Conservation (phyloP, 176 grass and related monocot species). For the Triticum turgidum region DNA sequence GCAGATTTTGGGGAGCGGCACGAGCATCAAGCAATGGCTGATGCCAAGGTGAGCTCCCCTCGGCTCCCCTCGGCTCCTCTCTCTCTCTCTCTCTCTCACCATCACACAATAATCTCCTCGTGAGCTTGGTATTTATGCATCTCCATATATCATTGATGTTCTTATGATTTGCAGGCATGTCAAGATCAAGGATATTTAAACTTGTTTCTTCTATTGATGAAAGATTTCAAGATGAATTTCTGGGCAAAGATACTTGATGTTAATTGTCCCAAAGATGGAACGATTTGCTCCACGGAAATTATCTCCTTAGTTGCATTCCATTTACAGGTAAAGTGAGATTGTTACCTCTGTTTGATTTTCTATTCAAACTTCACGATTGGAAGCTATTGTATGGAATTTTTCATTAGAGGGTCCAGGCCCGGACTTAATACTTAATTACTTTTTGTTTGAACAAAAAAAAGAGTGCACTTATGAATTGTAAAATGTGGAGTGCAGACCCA, state of each 20-base stretch:
- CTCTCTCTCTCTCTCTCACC: too few species aligned
- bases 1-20: too few species aligned
- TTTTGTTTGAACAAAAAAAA: slow-evolving; percentile 10
- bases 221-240: slow-evolving; percentile 89
- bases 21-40: too few species aligned
- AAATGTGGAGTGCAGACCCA: slow-evolving; percentile 64
- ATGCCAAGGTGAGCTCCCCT: too few species aligned
- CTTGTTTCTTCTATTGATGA: slow-evolving; percentile 52
- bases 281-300: slow-evolving; percentile 91
- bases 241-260: slow-evolving; percentile 34
- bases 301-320: slow-evolving; percentile 97
- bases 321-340: slow-evolving; percentile 62
- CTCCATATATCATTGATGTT: too few species aligned
- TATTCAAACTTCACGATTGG: too few species aligned
- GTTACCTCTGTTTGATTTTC: too few species aligned
- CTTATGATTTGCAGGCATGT: slow-evolving; percentile 41
- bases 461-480: slow-evolving; percentile 15
- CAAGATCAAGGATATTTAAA: slow-evolving; percentile 54
- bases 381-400: too few species aligned
- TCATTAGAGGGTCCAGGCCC: neutral
- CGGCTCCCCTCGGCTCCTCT: too few species aligned
- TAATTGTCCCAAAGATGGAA: slow-evolving; percentile 81
- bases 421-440: neutral
- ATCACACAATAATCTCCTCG: too few species aligned
- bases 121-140: too few species aligned